phyloP scores from a whole-genome alignment of 495 filamentous ascomycete genomes.

The Rhypophila decipiens region DNA sequence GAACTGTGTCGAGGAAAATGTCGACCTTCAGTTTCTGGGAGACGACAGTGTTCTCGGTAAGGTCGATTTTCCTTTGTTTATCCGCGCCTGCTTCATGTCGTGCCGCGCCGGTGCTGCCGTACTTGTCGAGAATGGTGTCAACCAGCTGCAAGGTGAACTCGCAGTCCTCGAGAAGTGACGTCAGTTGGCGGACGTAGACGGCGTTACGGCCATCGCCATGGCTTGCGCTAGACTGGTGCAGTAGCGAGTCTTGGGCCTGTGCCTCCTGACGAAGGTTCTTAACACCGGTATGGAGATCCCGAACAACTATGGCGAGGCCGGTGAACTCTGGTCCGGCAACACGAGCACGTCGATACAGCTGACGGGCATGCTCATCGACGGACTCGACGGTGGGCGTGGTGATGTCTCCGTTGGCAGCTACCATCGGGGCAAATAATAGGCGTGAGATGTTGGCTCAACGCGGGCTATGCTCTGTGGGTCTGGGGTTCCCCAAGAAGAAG shows the following conservation, averaged over 20 bases:
- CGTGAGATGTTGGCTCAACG: not conserved
- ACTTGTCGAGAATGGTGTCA: constrained; percentile 38
- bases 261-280: constrained; percentile 44
- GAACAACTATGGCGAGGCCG: constrained; percentile 29
- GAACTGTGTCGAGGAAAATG: constrained; percentile 41
- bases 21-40: constrained; percentile 38
- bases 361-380: constrained; percentile 35
- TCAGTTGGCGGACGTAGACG: constrained; percentile 37
- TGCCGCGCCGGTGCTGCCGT: constrained; percentile 9
- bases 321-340: constrained; percentile 34
- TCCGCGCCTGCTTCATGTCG: constrained; percentile 13
- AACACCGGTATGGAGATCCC: constrained; percentile 39
- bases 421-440: constrained; percentile 8
- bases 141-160: constrained; percentile 43
- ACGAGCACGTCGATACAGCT: constrained; percentile 31
- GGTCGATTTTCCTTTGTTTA: constrained; percentile 27
- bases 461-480: not conserved
- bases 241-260: constrained; percentile 41
- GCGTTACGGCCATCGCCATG: constrained; percentile 9
- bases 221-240: constrained; percentile 25
- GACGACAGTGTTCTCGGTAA: constrained; percentile 29
- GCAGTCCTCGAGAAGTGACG: constrained; percentile 41
- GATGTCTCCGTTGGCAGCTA: constrained; percentile 9
- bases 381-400: constrained; percentile 29
- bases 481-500: not conserved